Evolutionary conservation across 148 eudicot species (phyloP), one percentile per base, ranked within the genome.

Genomic region (Euryodendron excelsum): DNA sequence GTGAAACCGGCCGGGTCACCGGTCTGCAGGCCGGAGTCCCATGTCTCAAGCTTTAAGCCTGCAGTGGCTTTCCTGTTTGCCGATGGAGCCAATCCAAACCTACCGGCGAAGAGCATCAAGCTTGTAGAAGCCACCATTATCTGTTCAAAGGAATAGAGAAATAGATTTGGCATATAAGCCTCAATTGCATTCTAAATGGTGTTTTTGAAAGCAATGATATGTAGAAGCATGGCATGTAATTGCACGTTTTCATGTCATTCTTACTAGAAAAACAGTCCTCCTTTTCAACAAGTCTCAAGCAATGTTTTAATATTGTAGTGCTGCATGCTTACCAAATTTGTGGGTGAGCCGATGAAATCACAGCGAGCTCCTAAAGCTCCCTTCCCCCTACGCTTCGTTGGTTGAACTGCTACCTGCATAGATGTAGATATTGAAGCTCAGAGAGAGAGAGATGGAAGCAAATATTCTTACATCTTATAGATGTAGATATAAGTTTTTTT

Each of bases 1-100:
- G 99, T 96, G 74, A 96, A 96, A 53, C 99, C 99, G 44, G 99
- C 99, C 1, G 99, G 99, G 83, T 96, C 99, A 59, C 97, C 97
- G 0, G 99, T 96, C 85, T 96, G 99, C 20, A 96, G 82, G 0
- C 99, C 98, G 0, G 99, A 96, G 63, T 93, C 99, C 85, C 95
- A 90, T 6, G 53, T 85, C 82, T 96, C 99, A 71, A 96, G 88
- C 85, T 86, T 96, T 23, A 96, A 80, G 0, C 99, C 99, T 1
- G 98, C 99, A 0, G 99, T 96, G 4, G 99, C 92, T 77, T 91
- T 93, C 72, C 99, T 79, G 87, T 96, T 96, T 36, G 99, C 99
- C 5, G 99, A 96, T 72, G 99, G 99, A 4, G 99, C 99, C 77
- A 96, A 78, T 15, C 99, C 99, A 53, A 96, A 96, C 47, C 99